phyloP scores from a whole-genome alignment of 1,139 yeast species.

The Candida tropicalis region DNA sequence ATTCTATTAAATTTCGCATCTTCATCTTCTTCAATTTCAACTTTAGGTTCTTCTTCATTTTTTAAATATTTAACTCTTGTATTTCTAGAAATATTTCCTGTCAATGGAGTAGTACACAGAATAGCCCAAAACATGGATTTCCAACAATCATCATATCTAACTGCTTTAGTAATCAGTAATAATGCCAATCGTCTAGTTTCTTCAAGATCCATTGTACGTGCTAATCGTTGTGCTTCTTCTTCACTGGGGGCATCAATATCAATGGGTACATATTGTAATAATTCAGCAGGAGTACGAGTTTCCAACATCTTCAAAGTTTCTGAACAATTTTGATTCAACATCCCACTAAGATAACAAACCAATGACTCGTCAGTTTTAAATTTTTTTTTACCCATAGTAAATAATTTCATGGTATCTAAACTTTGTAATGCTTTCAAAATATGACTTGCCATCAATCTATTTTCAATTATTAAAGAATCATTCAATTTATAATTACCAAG shows the following conservation, averaged over 20 bases:
- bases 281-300: neutral
- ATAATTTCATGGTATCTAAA: neutral
- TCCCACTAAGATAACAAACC: constrained; percentile 1
- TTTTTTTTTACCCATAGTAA: neutral
- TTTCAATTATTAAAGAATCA: neutral
- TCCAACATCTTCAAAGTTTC: neutral
- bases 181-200: neutral
- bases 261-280: neutral
- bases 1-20: constrained; percentile 3
- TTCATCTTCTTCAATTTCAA: neutral
- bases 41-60: neutral
- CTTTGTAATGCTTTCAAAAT: neutral
- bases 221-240: neutral
- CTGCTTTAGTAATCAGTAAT: neutral
- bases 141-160: constrained; percentile 1
- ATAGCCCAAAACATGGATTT: neutral
- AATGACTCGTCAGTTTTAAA: neutral
- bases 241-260: neutral
- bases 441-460: neutral
- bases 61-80: neutral
- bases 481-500: neutral
- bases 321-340: neutral
- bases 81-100: neutral
- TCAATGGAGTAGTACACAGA: neutral
- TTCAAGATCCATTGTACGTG: neutral